Percentiles rank a stretch among this genome's conserved stretches.
Conservation (phyloP, 495 filamentous ascomycete species). For the Penicillium flavigenum region DNA sequence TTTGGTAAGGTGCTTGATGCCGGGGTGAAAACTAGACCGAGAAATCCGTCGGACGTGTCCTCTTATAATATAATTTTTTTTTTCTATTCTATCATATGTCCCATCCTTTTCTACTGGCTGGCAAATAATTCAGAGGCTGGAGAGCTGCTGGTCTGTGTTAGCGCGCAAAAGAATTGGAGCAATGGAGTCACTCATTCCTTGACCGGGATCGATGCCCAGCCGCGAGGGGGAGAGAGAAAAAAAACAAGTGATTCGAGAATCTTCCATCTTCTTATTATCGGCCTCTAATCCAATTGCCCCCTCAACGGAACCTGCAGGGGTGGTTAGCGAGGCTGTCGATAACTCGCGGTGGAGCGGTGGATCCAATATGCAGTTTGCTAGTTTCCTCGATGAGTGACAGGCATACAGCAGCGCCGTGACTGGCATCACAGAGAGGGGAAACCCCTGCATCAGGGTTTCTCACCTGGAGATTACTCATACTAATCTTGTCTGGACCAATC, state of each 20-base stretch:
- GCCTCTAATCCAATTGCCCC: conserved; percentile 2
- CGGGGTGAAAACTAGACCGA: conserved; percentile 1
- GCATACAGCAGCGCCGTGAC: conserved; percentile 10
- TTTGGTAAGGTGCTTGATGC: not conserved
- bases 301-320: conserved; percentile 10
- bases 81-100: conserved; percentile 9
- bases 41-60: not conserved
- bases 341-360: conserved; percentile 30
- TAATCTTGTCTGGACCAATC: conserved; percentile 2
- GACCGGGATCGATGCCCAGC: conserved; percentile 14
- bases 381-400: conserved; percentile 21
- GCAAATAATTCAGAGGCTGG: conserved; percentile 35
- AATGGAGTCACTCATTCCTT: conserved; percentile 21
- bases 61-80: conserved; percentile 14
- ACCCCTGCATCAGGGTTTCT: conserved; percentile 3
- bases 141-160: conserved; percentile 40
- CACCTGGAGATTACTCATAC: not conserved
- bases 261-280: conserved; percentile 16
- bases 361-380: conserved; percentile 34
- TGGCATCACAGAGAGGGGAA: conserved; percentile 8
- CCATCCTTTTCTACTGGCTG: conserved; percentile 23
- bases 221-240: not conserved
- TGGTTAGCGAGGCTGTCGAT: conserved; percentile 11
- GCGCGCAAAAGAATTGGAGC: conserved; percentile 33
- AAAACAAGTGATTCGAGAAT: conserved; percentile 19